A percentile compares a stretch with the other conserved stretches of the same genome.
phyloP scores from a whole-genome alignment of 768 basidiomycete genomes.

The Pleurotus eryngii region DNA sequence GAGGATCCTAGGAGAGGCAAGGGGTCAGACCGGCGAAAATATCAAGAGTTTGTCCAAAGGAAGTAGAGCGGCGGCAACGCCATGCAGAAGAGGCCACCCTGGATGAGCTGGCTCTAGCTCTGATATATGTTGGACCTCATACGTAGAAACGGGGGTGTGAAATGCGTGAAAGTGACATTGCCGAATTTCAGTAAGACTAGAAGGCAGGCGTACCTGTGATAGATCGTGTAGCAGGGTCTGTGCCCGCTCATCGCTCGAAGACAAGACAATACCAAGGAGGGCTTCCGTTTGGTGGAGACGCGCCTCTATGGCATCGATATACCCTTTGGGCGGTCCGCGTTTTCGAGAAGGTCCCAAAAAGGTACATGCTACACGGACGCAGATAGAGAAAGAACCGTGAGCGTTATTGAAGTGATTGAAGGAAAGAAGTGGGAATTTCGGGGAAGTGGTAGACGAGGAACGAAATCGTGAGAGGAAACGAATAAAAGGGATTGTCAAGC shows the following conservation, averaged over 20 bases:
- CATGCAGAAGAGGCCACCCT: background rate
- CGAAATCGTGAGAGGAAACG: slow-evolving; percentile 6
- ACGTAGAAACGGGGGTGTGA: too few relatives aligned
- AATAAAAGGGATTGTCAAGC: slow-evolving; percentile 7
- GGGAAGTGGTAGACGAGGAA: slow-evolving; percentile 5
- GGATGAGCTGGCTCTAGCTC: background rate
- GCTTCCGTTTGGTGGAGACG: slow-evolving; percentile 90
- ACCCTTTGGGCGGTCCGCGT: slow-evolving; percentile 89
- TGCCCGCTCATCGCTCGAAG: slow-evolving; percentile 40
- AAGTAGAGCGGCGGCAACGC: slow-evolving; percentile 4
- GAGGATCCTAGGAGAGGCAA: slow-evolving; percentile 50
- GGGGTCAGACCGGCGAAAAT: slow-evolving; percentile 5
- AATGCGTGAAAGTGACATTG: background rate
- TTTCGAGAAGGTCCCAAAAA: slow-evolving; percentile 78
- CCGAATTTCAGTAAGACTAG: background rate
- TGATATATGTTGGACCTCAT: background rate
- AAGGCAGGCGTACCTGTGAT: slow-evolving; percentile 37
- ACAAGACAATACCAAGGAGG: slow-evolving; percentile 76
- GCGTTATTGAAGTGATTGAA: slow-evolving; percentile 5
- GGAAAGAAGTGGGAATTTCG: slow-evolving; percentile 8
- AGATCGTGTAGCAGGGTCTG: slow-evolving; percentile 47
- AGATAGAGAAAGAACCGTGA: slow-evolving; percentile 7
- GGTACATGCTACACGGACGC: slow-evolving; percentile 56
- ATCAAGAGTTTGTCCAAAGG: background rate
- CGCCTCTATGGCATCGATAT: slow-evolving; percentile 93